These are phyloP conservation scores for Aegilops tauschii DNA, from an alignment of 176 grass and related monocot genomes.

Conservation along the genomic window DNA sequence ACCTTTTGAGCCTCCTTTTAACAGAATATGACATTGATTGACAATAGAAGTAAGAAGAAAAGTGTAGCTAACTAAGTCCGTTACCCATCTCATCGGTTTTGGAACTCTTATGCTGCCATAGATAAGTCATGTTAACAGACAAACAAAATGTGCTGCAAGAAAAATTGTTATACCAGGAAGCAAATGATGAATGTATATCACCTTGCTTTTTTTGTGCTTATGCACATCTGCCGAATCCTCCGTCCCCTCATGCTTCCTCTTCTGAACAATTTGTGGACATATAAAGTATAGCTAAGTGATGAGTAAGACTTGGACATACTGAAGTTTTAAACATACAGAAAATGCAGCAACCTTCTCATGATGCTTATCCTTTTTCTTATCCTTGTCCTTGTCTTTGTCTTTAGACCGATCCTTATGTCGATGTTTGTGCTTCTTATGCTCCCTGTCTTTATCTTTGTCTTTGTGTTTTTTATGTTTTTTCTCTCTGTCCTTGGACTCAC, in stretches of 20 bases:
- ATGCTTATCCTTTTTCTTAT: constrained; percentile 95
- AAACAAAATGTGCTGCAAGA: not conserved
- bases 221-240: constrained; percentile 54
- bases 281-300: constrained; percentile 19
- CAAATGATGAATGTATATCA: constrained; percentile 28
- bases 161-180: not conserved
- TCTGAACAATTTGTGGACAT: constrained; percentile 31
- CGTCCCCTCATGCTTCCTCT: constrained; percentile 58
- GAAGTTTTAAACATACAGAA: constrained; percentile 7
- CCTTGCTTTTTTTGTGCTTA: constrained; percentile 81
- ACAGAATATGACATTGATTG: constrained; percentile 24
- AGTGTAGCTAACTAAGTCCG: constrained; percentile 40
- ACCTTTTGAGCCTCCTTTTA: constrained; percentile 26
- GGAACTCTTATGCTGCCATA: constrained; percentile 59
- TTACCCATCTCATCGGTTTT: constrained; percentile 53
- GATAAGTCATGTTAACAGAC: constrained; percentile 11
- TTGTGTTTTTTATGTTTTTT: constrained; percentile 96
- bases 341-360: constrained; percentile 67
- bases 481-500: constrained; percentile 83
- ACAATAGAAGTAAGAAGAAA: constrained; percentile 9
- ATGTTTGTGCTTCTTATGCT: constrained; percentile 96
- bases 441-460: constrained; percentile 91
- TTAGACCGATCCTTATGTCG: constrained; percentile 89
- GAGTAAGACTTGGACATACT: not conserved
- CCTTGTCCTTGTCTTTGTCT: constrained; percentile 87